Evolutionary conservation across 305 asterid species (phyloP), one percentile per base, ranked within the genome.

Genomic region (Rubia occidens): DNA sequence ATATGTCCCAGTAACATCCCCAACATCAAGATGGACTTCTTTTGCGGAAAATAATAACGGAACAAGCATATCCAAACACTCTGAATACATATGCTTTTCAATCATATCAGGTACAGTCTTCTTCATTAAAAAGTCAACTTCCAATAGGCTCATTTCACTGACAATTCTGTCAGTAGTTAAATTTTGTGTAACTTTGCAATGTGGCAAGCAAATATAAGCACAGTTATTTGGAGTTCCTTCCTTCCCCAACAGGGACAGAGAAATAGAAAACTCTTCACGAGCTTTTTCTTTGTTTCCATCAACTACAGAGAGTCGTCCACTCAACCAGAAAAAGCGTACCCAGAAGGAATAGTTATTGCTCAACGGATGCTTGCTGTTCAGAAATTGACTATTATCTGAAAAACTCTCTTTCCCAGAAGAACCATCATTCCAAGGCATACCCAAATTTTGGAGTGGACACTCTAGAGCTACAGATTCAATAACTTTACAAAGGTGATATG

Each of bases 271-370:
- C 73, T 95, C 91, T 74, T 82, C 80, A 73, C 79, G 90, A 71
- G 89, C 95, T 82, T 87, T 91, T 74, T 64, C 87, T 83, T 89
- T 88, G 82, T 88, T 80, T 24, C 95, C 94, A 65, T 91, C 96
- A 74, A 85, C 79, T 58, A 86, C 78, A 53, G 97, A 91, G 76
- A 95, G 77, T 60, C 82, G 83, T 70, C 94, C 96, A 78, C 96
- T 91, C 80, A 91, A 85, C 99, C 97, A 95, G 79, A 77, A 91
- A 89, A 82, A 95, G 55, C 99, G 93, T 60, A 85, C 84, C 99
- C 99, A 95, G 81, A 91, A 95, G 72, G 87, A 77, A 77, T 77
- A 78, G 69, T 85, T 81, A 70, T 76, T 77, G 72, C 79, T 80
- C 76, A 85, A 81, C 51, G 78, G 79, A 76, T 79, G 82, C 69